Conservation (phyloP, 1,139 yeast species). For the Saccharomycopsis phalli region DNA sequence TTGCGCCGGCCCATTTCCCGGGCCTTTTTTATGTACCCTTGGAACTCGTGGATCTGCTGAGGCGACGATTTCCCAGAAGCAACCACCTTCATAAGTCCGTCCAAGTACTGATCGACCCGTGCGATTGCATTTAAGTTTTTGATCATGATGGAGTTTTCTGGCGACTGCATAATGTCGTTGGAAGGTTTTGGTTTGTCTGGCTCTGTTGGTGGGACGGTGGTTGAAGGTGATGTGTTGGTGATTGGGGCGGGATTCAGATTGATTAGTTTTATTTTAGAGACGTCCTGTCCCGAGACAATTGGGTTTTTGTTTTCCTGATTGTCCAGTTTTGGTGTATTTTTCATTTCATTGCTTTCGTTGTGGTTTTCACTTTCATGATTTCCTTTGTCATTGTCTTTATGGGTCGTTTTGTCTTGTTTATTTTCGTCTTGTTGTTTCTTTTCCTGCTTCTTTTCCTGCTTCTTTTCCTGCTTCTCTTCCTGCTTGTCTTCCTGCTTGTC, state of each 20-base stretch:
- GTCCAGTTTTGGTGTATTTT: slow-evolving; percentile 19
- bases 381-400: slow-evolving; percentile 21
- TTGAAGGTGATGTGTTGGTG: slow-evolving; percentile 4
- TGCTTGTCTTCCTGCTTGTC: too few species aligned
- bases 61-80: slow-evolving; percentile 73
- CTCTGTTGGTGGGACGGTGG: slow-evolving; percentile 15
- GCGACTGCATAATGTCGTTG: slow-evolving; percentile 43
- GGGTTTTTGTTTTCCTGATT: slow-evolving; percentile 20
- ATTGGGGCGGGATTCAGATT: slow-evolving; percentile 1
- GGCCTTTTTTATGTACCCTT: slow-evolving; percentile 70
- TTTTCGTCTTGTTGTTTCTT: too few species aligned
- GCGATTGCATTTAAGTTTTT: slow-evolving; percentile 78
- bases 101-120: slow-evolving; percentile 55
- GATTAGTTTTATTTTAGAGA: slow-evolving; percentile 7
- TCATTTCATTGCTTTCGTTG: slow-evolving; percentile 10
- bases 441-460: too few species aligned
- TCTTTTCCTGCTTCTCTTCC: too few species aligned
- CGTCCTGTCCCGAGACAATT: slow-evolving; percentile 4
- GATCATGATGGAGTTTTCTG: slow-evolving; percentile 71
- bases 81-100: slow-evolving; percentile 67
- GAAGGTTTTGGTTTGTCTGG: slow-evolving; percentile 15
- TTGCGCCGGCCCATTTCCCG: slow-evolving; percentile 57
- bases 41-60: slow-evolving; percentile 66
- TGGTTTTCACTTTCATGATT: slow-evolving; percentile 9
- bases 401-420: too few species aligned